These are phyloP conservation scores for Panicum hallii DNA, from an alignment of 202 grass and related monocot genomes.

Conservation along the genomic window DNA sequence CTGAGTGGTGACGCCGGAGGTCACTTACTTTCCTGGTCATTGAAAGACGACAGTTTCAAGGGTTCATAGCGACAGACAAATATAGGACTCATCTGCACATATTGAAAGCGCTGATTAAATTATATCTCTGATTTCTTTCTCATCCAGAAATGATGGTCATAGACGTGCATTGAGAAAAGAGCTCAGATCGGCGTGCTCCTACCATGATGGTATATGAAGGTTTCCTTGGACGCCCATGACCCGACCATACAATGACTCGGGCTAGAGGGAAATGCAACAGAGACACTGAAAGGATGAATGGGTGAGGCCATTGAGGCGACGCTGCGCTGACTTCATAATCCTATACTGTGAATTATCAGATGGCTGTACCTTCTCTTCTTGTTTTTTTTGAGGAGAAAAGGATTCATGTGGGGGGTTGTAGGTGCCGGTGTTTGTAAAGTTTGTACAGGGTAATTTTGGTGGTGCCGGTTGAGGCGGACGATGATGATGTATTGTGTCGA, in stretches of 20 bases:
- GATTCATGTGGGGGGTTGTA: conserved; percentile 47
- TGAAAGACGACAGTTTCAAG: conserved; percentile 88
- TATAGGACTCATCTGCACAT: conserved; percentile 43
- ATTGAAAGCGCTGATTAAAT: conserved; percentile 43
- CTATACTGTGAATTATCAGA: conserved; percentile 53
- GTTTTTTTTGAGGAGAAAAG: conserved; percentile 76
- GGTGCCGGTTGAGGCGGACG: conserved; percentile 47
- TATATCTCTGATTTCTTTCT: conserved; percentile 40
- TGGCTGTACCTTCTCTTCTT: conserved; percentile 57
- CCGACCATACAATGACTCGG: conserved; percentile 7
- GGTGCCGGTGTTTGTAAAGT: conserved; percentile 78
- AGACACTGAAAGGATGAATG: conserved; percentile 36
- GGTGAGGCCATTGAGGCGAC: conserved; percentile 35
- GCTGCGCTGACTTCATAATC: conserved; percentile 50
- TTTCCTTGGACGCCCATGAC: conserved; percentile 21
- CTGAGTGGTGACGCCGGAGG: conserved; percentile 86
- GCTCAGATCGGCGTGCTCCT: conserved; percentile 23
- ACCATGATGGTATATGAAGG: conserved; percentile 33
- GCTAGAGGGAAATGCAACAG: not conserved
- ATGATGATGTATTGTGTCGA: conserved; percentile 45
- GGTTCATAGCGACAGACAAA: conserved; percentile 55
- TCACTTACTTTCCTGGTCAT: conserved; percentile 85
- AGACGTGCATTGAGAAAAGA: conserved; percentile 36
- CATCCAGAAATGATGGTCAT: conserved; percentile 41
- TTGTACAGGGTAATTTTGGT: conserved; percentile 79